A percentile compares a stretch with the other conserved stretches of the same genome.
These are phyloP conservation scores for Xylaria arbuscula DNA, from an alignment of 2,329 filamentous ascomycete genomes.

Conservation along the genomic window DNA sequence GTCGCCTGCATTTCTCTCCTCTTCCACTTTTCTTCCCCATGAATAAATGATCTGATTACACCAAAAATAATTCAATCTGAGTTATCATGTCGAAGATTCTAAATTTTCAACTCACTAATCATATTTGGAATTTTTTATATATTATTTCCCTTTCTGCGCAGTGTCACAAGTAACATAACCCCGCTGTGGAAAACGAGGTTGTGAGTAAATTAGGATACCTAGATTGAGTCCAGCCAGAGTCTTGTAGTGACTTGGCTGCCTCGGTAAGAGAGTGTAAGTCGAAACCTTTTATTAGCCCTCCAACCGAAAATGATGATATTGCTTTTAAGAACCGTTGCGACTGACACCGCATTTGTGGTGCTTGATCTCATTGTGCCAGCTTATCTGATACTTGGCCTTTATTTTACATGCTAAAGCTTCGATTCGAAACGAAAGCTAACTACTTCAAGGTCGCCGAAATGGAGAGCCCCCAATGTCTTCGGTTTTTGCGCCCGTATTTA, in stretches of 20 bases:
- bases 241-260: background rate
- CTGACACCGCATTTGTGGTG: conserved; percentile 62
- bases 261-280: conserved; percentile 15
- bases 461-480: conserved; percentile 57
- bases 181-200: background rate
- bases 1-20: background rate
- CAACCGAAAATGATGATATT: conserved; percentile 59
- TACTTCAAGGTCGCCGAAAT: conserved; percentile 51
- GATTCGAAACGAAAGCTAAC: conserved; percentile 38
- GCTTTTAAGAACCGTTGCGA: conserved; percentile 69
- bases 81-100: background rate
- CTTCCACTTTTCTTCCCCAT: background rate
- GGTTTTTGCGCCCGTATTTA: conserved; percentile 68
- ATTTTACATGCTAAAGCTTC: conserved; percentile 15
- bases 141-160: background rate
- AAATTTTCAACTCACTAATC: background rate
- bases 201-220: background rate
- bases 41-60: background rate
- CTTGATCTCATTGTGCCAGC: conserved; percentile 65
- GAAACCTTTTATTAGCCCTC: conserved; percentile 4
- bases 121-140: background rate
- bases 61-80: background rate
- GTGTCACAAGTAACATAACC: background rate
- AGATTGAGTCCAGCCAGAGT: background rate
- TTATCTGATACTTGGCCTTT: conserved; percentile 54